Evolutionary conservation across 1,284 basidiomycete genomes (phyloP), one percentile per base, ranked within the genome.

Genomic region (Ceratobasidium sp.): DNA sequence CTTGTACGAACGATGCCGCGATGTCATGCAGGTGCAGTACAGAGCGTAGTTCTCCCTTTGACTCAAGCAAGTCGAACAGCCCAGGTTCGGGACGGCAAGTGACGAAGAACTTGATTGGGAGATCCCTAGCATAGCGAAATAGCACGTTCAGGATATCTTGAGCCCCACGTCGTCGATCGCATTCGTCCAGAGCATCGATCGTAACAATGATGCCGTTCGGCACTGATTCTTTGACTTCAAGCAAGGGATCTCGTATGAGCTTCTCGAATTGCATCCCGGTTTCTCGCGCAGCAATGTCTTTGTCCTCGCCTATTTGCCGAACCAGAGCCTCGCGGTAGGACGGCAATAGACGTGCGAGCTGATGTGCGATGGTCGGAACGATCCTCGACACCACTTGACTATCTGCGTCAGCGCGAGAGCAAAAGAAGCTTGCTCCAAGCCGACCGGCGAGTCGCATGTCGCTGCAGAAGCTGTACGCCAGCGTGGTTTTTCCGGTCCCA

Each of bases 361-460:
- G 53, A 24, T 71, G 48, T 19, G 41, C 41, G 19, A 71, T 57
- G 5, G 66, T 57, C 31, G 66, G 36, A 22, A 71, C n/a, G 11
- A 71, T 47, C n/a, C 66, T 15, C 9, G 11, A 44, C 36, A 57
- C 17, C 9, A 44, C 53, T 44, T 41, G 66, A 27, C 66, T 57
- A 7, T 50, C 27, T 22, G 53, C 19, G 11, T 22, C 36, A 14
- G 14, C 29, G 7, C 54, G 53, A 7, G 53, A 47, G 44, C 66
- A 71, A 44, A 71, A 67, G 48, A 67, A 67, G 27, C 65, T 67
- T 9, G 65, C 53, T 14, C 27, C 65, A 1, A 66, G 64, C 31
- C 24, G 64, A 31, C 51, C 22, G 6, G 11, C 36, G 0, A 36
- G 31, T 27, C 53, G 47, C 17, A 66, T 47, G 29, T 31, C 24